A percentile compares a stretch with the other conserved stretches of the same genome.
These are phyloP conservation scores for Neofusicoccum umdonicola DNA, from an alignment of 2,329 filamentous ascomycete species.

Conservation along the genomic window DNA sequence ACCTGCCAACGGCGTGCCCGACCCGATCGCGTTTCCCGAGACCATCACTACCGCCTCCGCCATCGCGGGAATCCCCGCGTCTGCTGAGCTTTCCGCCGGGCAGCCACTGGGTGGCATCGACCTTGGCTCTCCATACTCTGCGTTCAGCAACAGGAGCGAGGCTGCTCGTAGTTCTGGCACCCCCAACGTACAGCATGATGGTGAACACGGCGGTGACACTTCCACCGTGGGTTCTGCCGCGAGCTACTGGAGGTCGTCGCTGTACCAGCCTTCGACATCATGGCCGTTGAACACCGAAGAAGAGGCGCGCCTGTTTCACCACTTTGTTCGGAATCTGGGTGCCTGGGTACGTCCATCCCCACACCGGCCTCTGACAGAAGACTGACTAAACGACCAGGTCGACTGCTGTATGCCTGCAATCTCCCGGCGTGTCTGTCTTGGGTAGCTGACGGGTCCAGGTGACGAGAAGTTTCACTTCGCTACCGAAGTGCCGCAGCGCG, in stretches of 20 bases:
- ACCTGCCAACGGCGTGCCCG: background rate
- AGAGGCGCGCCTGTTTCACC: slow-evolving; percentile 8
- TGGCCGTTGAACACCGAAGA: background rate
- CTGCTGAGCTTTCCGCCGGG: background rate
- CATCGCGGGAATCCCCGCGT: background rate
- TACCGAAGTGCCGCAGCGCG: slow-evolving; percentile 47
- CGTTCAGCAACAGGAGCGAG: background rate
- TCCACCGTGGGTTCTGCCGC: background rate
- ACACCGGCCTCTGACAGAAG: background rate
- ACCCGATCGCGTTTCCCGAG: background rate
- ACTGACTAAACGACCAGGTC: background rate
- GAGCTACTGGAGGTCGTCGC: background rate
- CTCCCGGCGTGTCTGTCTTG: no score
- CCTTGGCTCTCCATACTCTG: background rate
- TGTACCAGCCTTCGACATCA: background rate
- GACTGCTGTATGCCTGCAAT: slow-evolving; percentile 1
- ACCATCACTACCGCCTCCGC: background rate
- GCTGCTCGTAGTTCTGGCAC: background rate
- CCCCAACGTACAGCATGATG: background rate
- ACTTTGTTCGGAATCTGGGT: slow-evolving; percentile 3
- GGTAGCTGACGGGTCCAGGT: background rate
- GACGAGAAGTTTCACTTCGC: slow-evolving; percentile 36
- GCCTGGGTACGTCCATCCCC: background rate
- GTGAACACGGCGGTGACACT: background rate
- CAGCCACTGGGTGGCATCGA: background rate